A percentile compares a stretch with the other conserved stretches of the same genome.
Evolutionary conservation across 2,329 filamentous ascomycete species (phyloP).

Genomic region (Rhynchosporium graminicola): DNA sequence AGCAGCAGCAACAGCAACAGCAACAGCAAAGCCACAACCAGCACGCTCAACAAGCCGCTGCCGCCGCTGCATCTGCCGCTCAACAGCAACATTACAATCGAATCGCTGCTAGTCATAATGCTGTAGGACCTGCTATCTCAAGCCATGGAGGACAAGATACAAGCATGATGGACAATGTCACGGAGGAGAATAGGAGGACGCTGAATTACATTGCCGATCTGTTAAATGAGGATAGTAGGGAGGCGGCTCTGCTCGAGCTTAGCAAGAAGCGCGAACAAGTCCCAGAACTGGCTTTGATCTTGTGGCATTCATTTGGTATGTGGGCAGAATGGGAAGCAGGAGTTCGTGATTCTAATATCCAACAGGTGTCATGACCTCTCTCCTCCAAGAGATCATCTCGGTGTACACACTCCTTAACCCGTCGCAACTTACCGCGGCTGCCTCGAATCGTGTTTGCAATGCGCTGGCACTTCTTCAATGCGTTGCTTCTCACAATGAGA

Average conservation of each 20-base stretch:
- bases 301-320: constrained; percentile 98
- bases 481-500: constrained; percentile 96
- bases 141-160: constrained; percentile 55
- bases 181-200: constrained; percentile 91
- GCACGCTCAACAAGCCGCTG: constrained; percentile 43
- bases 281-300: constrained; percentile 88
- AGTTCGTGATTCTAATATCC: constrained; percentile 27
- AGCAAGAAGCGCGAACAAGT: constrained; percentile 99
- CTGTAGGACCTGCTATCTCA: constrained; percentile 43
- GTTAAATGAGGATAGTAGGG: constrained; percentile 81
- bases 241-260: constrained; percentile 88
- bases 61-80: constrained; percentile 40
- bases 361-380: constrained; percentile 92
- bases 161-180: constrained; percentile 66
- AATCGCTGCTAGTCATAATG: constrained; percentile 66
- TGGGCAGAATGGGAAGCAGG: constrained; percentile 30
- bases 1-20: constrained; percentile 44
- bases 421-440: constrained; percentile 94
- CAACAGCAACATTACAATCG: constrained; percentile 67
- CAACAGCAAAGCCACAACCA: constrained; percentile 44
- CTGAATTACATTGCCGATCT: constrained; percentile 91
- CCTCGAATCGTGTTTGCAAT: constrained; percentile 96
- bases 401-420: constrained; percentile 97
- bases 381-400: constrained; percentile 97
- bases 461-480: constrained; percentile 94